These are phyloP conservation scores for Torulaspora delbrueckii DNA, from an alignment of 805 yeast genomes.

Conservation along the genomic window DNA sequence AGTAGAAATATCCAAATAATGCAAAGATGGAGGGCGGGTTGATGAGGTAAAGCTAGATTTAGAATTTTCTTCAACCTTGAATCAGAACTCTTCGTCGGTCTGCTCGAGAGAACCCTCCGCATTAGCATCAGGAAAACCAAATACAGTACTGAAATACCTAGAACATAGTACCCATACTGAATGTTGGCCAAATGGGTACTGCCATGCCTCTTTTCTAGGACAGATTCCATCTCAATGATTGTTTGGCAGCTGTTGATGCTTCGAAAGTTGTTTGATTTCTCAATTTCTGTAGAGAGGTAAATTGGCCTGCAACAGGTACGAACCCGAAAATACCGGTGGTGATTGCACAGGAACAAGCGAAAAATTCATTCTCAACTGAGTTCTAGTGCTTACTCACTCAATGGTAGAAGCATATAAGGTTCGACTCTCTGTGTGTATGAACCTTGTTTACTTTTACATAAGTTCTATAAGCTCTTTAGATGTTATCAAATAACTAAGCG, in stretches of 20 bases:
- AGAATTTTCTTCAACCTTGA: constrained; percentile 34
- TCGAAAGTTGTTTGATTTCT: neutral
- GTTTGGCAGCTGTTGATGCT: neutral
- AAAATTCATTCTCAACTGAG: too few species aligned
- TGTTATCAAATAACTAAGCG: constrained; percentile 4
- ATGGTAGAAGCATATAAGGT: too few species aligned
- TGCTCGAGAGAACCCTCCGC: constrained; percentile 34
- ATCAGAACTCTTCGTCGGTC: constrained; percentile 41
- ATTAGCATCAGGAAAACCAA: constrained; percentile 35
- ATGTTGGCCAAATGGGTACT: constrained; percentile 52
- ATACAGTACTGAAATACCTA: constrained; percentile 42
- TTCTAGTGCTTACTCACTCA: too few species aligned
- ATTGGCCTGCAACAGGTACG: too few species aligned
- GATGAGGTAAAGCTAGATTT: constrained; percentile 35
- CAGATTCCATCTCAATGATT: constrained; percentile 1
- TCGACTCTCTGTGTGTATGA: too few species aligned
- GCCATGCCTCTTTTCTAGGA: constrained; percentile 42
- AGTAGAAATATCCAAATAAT: constrained; percentile 33
- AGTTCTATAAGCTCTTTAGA: too few species aligned
- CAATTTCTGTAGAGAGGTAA: neutral
- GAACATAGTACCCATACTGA: constrained; percentile 53
- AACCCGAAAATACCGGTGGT: neutral
- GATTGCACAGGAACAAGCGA: neutral
- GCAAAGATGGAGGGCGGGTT: constrained; percentile 37
- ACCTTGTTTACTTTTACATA: too few species aligned